Evolutionary conservation across 2,329 filamentous ascomycete genomes (phyloP).

Genomic region (Teratosphaeria viscida): DNA sequence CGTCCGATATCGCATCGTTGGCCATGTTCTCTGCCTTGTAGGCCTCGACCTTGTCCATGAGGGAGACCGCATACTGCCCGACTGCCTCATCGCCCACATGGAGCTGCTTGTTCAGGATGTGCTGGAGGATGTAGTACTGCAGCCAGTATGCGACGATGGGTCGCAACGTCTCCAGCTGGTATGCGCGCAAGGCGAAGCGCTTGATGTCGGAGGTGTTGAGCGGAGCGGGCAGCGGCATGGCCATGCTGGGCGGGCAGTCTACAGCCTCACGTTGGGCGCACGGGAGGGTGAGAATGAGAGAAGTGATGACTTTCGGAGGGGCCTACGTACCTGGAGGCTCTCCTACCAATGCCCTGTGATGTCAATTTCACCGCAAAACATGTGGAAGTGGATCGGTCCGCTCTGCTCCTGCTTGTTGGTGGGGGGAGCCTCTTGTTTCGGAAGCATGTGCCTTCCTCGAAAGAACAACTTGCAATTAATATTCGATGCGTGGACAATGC

Average conservation of each 20-base stretch:
- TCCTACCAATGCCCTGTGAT: neutral
- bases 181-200: slow-evolving; percentile 72
- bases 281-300: neutral
- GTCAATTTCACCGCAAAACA: neutral
- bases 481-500: neutral
- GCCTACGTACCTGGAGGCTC: neutral
- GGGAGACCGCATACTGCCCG: slow-evolving; percentile 64
- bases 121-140: slow-evolving; percentile 86
- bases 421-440: neutral
- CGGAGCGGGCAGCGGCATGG: slow-evolving; percentile 56
- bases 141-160: slow-evolving; percentile 49
- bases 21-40: slow-evolving; percentile 61
- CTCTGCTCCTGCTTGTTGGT: neutral
- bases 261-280: neutral
- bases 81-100: slow-evolving; percentile 71
- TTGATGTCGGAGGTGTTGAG: slow-evolving; percentile 64
- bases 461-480: neutral
- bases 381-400: neutral
- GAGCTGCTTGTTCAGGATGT: slow-evolving; percentile 71
- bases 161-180: slow-evolving; percentile 73
- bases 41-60: slow-evolving; percentile 89
- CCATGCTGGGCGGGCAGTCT: slow-evolving; percentile 39
- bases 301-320: neutral
- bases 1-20: slow-evolving; percentile 78
- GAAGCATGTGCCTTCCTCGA: neutral